These are phyloP conservation scores for Mariannaea sp. DNA, from an alignment of 2,329 filamentous ascomycete genomes.

Conservation along the genomic window DNA sequence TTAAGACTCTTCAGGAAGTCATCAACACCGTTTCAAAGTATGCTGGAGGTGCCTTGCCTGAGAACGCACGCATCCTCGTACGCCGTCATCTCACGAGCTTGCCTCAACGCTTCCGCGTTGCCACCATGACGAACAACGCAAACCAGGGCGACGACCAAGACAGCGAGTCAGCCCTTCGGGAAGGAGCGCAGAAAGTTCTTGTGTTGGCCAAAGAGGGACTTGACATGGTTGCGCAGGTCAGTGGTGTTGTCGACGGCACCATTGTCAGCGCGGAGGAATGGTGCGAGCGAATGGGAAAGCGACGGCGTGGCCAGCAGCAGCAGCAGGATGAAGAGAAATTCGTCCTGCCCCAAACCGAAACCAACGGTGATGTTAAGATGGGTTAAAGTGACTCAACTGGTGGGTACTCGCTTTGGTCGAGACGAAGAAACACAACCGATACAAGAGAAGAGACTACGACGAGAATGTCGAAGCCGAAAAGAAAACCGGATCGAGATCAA, in stretches of 20 bases:
- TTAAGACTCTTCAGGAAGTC: conserved; percentile 79
- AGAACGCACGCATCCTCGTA: conserved; percentile 84
- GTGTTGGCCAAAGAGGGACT: conserved; percentile 88
- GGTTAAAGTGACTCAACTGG: conserved; percentile 25
- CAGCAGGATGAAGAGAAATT: conserved; percentile 39
- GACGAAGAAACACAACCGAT: neutral
- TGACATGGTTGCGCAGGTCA: conserved; percentile 94
- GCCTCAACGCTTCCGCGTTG: conserved; percentile 79
- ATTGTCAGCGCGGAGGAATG: conserved; percentile 90
- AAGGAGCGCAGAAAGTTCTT: conserved; percentile 76
- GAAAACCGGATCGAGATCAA: neutral
- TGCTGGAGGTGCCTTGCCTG: conserved; percentile 86
- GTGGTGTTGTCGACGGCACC: conserved; percentile 83
- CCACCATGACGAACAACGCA: conserved; percentile 54
- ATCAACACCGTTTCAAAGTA: conserved; percentile 87
- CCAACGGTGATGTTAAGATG: conserved; percentile 40
- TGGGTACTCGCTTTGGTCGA: no score
- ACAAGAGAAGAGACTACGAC: conserved; percentile 1
- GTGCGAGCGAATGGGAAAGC: conserved; percentile 75
- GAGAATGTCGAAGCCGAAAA: neutral
- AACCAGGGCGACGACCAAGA: conserved; percentile 40
- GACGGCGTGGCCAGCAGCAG: conserved; percentile 32
- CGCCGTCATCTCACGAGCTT: conserved; percentile 82
- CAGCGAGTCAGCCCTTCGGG: conserved; percentile 46
- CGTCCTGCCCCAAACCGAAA: conserved; percentile 34